Evolutionary conservation across 352 stramenopile genomes (phyloP), one percentile per base, ranked within the genome.

Genomic region (Globisporangium nagaii): DNA sequence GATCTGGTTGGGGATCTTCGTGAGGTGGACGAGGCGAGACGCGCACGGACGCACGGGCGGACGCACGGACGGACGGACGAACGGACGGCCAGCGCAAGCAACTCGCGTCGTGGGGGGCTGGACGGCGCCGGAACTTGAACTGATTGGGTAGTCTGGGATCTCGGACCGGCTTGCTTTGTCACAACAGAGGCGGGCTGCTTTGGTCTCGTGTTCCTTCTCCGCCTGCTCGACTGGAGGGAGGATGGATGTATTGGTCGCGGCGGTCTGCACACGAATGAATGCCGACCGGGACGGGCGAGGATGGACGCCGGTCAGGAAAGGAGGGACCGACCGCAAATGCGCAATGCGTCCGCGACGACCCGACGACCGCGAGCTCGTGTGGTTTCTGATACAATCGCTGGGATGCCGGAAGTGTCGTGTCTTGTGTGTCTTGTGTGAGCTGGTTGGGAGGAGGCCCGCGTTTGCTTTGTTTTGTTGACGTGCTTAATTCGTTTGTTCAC

Each of bases 221-320:
- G 25, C 13, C 32, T 3, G 25, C 17, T 49, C 42, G 42, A 49
- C 42, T 49, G 42, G 41, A 32, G 42, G n/a, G 25, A 22, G 19
- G 4, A 8, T 41, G 35, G 39, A 45, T 10, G 37, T 13, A 24
- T 9, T 42, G n/a, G 7, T 39, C 34, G 34, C 15, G 36, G n/a
- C n/a, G n/a, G n/a, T n/a, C 42, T 49, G 25, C 42, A 35, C 42
- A 49, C 42, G 42, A 49, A 49, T 49, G 42, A 32, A 22, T 13
- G 41, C 41, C 28, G 41, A n/a, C n/a, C n/a, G n/a, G n/a, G n/a
- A n/a, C n/a, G 22, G 15, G 15, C 8, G 42, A 22, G 42, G 42
- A 44, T 28, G 19, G 42, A 49, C 25, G 15, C 24, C 10, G 20
- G 24, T n/a, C n/a, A n/a, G n/a, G n/a, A n/a, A n/a, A 17, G 20